Evolutionary conservation across 2,329 filamentous ascomycete species (phyloP).

Genomic region (Penicillium sumatraense): DNA sequence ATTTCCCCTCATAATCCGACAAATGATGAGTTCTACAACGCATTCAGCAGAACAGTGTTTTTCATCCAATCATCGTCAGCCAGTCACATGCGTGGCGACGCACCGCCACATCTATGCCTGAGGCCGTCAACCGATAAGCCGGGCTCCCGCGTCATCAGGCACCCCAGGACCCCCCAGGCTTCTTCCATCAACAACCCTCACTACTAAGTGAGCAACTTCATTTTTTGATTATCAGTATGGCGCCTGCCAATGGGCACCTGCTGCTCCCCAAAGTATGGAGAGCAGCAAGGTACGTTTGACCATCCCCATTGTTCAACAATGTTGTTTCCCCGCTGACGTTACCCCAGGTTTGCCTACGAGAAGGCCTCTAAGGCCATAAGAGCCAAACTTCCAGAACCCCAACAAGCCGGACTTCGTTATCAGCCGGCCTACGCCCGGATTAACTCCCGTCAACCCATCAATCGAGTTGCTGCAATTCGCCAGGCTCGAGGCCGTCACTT

Average conservation of each 20-base stretch:
- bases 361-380: slow-evolving; percentile 51
- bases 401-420: slow-evolving; percentile 52
- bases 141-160: slow-evolving; percentile 31
- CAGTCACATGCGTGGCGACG: slow-evolving; percentile 24
- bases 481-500: slow-evolving; percentile 69
- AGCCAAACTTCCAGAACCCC: slow-evolving; percentile 47
- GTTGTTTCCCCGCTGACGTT: slow-evolving; percentile 30
- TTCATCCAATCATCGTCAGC: not conserved
- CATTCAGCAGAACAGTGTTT: not conserved
- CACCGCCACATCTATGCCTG: slow-evolving; percentile 22
- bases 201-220: slow-evolving; percentile 9
- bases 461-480: slow-evolving; percentile 65
- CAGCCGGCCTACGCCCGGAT: slow-evolving; percentile 65
- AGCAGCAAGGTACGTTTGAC: slow-evolving; percentile 48
- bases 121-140: slow-evolving; percentile 25
- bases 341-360: slow-evolving; percentile 51
- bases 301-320: not conserved
- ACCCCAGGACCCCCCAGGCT: slow-evolving; percentile 14
- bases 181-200: slow-evolving; percentile 19
- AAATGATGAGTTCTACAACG: slow-evolving; percentile 2
- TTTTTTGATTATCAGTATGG: slow-evolving; percentile 42
- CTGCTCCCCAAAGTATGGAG: slow-evolving; percentile 55
- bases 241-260: slow-evolving; percentile 54
- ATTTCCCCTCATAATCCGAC: too few relatives aligned
- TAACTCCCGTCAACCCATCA: slow-evolving; percentile 62